Base-by-base conservation (phyloP, 345 rosid species). In the Erysimum cheiranthoides region DNA sequence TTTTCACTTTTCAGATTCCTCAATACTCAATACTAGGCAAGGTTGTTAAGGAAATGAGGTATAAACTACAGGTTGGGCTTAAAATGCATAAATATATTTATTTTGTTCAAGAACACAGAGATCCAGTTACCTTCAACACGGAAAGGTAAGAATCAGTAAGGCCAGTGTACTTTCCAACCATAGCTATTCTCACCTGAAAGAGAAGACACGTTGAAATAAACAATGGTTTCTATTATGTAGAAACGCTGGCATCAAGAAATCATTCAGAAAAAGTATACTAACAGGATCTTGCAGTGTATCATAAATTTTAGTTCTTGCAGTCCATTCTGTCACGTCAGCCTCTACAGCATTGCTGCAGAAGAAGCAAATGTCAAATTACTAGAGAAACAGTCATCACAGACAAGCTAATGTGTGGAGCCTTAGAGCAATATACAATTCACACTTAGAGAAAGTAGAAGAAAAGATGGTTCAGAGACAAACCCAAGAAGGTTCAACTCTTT, bases 91-190 rank as follows among this genome's bases (percentile, higher is more conserved):
- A 16, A 13, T 62, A 53, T 16, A 2, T 25, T 61, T 60, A 36
- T 10, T 67, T 53, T 46, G 28, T 21, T 51, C 16, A 17, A 73
- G 65, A 66, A 8, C 56, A 66, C 27, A 73, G 9, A 35, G 65
- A 62, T 38, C 14, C n/a, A 73, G 34, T 68, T 61, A 90, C 96
- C 96, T 90, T 88, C 59, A 84, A 50, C 70, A 90, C 91, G 36
- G 96, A 90, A 49, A 90, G 89, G 62, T 90, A 90, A 36, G 93
- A 73, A 87, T 90, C 96, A 76, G 88, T 66, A 74, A 84, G 89
- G 71, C 90, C 90, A 59, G 88, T 82, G 79, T 90, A 90, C 79
- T 90, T 90, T 65, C 96, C 93, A 67, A 90, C 96, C 89, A 88
- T 81, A 52, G 92, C 96, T 75, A 90, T 89, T 78, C 79, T 85